A percentile compares a stretch with the other conserved stretches of the same genome.
Conservation (phyloP, 2,329 filamentous ascomycete genomes). For the Dactylellina leptospora region DNA sequence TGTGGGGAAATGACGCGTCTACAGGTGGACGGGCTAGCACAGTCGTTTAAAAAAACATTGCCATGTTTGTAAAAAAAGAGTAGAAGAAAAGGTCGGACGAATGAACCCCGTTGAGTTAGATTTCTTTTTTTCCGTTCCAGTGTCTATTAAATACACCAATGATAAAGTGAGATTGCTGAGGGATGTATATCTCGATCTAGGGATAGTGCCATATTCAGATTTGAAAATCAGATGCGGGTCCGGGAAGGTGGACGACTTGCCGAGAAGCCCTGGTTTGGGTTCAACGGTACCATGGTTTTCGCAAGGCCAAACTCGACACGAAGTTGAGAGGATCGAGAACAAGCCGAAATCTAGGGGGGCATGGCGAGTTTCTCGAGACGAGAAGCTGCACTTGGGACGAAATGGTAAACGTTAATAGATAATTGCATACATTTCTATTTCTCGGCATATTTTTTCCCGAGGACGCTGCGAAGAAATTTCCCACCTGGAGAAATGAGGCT, state of each 20-base stretch:
- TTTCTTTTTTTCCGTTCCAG: not conserved
- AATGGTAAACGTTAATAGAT: not conserved
- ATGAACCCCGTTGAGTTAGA: not conserved
- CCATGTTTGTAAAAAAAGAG: too few relatives aligned
- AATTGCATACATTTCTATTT: too few relatives aligned
- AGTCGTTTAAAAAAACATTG: not conserved
- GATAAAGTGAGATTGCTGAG: not conserved
- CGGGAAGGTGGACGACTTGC: not conserved
- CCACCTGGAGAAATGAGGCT: too few relatives aligned
- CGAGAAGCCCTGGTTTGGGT: not conserved
- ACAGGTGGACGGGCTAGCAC: not conserved
- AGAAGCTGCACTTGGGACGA: not conserved
- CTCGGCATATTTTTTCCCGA: too few relatives aligned
- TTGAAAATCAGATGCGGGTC: not conserved
- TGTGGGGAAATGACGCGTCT: constrained; percentile 1
- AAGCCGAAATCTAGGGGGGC: too few relatives aligned
- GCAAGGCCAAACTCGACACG: not conserved
- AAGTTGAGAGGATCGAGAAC: not conserved
- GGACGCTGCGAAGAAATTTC: too few relatives aligned
- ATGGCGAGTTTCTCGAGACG: not conserved
- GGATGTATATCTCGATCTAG: not conserved
- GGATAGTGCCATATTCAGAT: not conserved
- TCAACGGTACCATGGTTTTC: not conserved
- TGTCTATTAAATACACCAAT: constrained; percentile 34
- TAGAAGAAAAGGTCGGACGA: constrained; percentile 17